Evolutionary conservation across 257 asterid species (phyloP).

Genomic region (Solanum tacnaense): DNA sequence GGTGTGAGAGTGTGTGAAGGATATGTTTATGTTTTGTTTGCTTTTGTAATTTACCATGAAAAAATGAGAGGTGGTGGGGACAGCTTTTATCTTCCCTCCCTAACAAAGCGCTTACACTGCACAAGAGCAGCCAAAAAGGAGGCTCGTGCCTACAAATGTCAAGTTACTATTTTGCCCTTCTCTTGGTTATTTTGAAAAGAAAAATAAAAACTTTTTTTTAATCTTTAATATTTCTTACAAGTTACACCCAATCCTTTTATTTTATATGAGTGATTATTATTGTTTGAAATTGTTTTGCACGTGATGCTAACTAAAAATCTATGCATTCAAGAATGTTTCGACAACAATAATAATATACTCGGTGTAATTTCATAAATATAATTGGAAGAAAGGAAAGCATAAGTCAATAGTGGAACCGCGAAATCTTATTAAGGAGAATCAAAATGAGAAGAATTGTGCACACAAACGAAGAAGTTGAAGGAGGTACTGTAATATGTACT

Average conservation of each 20-base stretch:
- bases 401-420: too few relatives aligned
- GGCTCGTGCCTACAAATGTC: not conserved
- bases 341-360: too few relatives aligned
- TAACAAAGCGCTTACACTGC: conserved; percentile 35
- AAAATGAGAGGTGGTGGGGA: conserved; percentile 36
- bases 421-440: too few relatives aligned
- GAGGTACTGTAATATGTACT: too few relatives aligned
- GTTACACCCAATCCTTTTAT: not conserved
- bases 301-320: not conserved
- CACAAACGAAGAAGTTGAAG: too few relatives aligned
- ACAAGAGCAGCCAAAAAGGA: conserved; percentile 19
- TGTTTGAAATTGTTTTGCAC: not conserved
- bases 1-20: conserved; percentile 8
- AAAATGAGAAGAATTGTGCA: too few relatives aligned
- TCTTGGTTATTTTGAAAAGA: not conserved
- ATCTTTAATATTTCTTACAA: not conserved
- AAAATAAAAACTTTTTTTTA: not conserved
- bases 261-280: not conserved
- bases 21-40: conserved; percentile 14
- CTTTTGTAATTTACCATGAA: conserved; percentile 9
- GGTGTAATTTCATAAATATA: too few relatives aligned
- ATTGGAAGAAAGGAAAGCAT: too few relatives aligned
- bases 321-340: not conserved
- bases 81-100: conserved; percentile 26
- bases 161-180: conserved; percentile 28